Base-by-base conservation (phyloP, 257 asterid genomes). In the Scutellaria galericulata region DNA sequence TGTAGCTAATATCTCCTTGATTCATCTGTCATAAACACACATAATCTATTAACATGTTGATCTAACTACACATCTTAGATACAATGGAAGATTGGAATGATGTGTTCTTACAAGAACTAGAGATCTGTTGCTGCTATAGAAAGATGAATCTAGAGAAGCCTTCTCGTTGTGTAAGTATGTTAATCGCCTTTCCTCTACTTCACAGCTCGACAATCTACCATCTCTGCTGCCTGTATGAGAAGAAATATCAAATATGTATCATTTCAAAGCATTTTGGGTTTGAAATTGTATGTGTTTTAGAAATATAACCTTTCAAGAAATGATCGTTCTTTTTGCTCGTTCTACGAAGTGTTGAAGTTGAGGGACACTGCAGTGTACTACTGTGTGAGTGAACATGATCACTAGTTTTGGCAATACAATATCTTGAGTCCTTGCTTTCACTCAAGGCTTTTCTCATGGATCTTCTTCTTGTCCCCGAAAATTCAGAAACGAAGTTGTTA, bases 401-500 rank as follows among this genome's bases (percentile, higher is more conserved):
- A 18, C 39, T 48, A 13, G 74, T 51, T 42, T 69, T 53, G 59
- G 48, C 54, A 69, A 72, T 24, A 14, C 57, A 24, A 18, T 60
- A 51, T 75, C 74, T 80, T 37, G 76, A 54, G 48, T 70, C 85
- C 76, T 78, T 85, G 71, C 69, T 20, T 44, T 87, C 83, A 9
- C 69, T 74, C 53, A 78, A 58, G 46, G 89, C 78, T 68, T 78
- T 89, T 62, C 91, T 88, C 77, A 84, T 81, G 0, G 96, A 88
- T 76, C 97, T 86, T 64, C 96, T 83, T 72, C 91, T 88, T 1
- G 90, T 75, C 58, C 90, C 89, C n/a, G 88, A 74, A 70, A 83
- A 91, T 73, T 91, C 89, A 2, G 70, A 47, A 24, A 76, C 85
- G 9, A 94, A 85, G 70, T 80, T 88, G 15, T 76, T 79, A 52